Conservation (phyloP, 306 rosid species). For the Ziziphus jujuba region DNA sequence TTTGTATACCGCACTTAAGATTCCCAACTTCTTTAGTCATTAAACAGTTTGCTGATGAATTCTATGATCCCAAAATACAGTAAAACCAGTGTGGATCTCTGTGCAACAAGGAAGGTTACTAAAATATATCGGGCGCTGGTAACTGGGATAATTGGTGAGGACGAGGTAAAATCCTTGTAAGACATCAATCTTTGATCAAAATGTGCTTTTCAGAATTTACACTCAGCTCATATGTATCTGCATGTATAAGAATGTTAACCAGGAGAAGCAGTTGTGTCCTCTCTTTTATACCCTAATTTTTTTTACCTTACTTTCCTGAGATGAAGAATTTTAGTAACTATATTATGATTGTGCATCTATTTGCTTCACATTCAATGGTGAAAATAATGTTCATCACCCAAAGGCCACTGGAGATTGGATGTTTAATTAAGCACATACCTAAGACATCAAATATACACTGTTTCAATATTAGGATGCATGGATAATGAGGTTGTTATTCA, state of each 20-base stretch:
- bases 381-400: too few relatives aligned
- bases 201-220: not conserved
- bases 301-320: not conserved
- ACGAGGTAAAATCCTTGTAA: slow-evolving; percentile 49
- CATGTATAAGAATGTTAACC: not conserved
- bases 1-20: not conserved
- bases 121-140: slow-evolving; percentile 81
- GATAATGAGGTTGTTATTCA: too few relatives aligned
- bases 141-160: slow-evolving; percentile 64
- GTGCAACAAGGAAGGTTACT: slow-evolving; percentile 56
- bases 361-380: too few relatives aligned
- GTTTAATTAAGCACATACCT: too few relatives aligned
- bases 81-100: slow-evolving; percentile 41
- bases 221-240: not conserved
- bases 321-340: not conserved
- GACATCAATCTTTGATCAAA: not conserved
- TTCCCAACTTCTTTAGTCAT: not conserved
- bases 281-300: not conserved
- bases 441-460: too few relatives aligned
- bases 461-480: too few relatives aligned
- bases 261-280: not conserved
- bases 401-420: too few relatives aligned
- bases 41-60: slow-evolving; percentile 6
- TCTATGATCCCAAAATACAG: slow-evolving; percentile 33
- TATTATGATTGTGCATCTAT: too few relatives aligned